Percentiles rank a stretch among this genome's conserved stretches.
These are phyloP conservation scores for Gardenia jasminoides DNA, from an alignment of 257 asterid genomes.

Conservation along the genomic window DNA sequence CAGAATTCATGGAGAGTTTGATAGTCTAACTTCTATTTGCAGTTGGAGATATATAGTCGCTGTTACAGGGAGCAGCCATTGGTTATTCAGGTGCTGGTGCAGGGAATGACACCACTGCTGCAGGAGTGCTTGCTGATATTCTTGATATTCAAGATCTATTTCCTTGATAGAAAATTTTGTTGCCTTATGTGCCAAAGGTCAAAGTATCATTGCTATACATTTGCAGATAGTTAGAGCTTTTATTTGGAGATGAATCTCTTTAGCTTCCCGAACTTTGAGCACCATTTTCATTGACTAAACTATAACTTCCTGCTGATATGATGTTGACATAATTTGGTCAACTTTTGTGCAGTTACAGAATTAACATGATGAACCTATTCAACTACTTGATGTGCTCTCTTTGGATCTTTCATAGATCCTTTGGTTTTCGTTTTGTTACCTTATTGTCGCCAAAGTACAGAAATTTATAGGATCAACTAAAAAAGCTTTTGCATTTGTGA, in stretches of 20 bases:
- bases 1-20: background rate
- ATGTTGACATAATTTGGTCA: slow-evolving; percentile 66
- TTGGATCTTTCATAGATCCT: no score
- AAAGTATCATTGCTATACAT: background rate
- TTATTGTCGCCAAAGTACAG: no score
- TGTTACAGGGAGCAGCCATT: slow-evolving; percentile 68
- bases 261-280: background rate
- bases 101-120: slow-evolving; percentile 90
- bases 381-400: background rate
- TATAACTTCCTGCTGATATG: slow-evolving; percentile 38
- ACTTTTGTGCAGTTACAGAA: slow-evolving; percentile 96
- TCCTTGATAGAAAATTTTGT: slow-evolving; percentile 9
- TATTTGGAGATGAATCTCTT: background rate
- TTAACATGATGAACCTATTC: slow-evolving; percentile 17
- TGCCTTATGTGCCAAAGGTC: background rate
- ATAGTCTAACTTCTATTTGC: slow-evolving; percentile 19
- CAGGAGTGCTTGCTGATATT: slow-evolving; percentile 90
- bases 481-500: no score
- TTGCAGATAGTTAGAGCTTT: background rate
- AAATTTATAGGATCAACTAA: no score
- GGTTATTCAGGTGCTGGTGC: slow-evolving; percentile 92
- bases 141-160: slow-evolving; percentile 81
- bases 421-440: no score
- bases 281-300: background rate
- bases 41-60: slow-evolving; percentile 77